A percentile compares a stretch with the other conserved stretches of the same genome.
phyloP scores from a whole-genome alignment of 495 filamentous ascomycete species.

The Aspergillus campestris region DNA sequence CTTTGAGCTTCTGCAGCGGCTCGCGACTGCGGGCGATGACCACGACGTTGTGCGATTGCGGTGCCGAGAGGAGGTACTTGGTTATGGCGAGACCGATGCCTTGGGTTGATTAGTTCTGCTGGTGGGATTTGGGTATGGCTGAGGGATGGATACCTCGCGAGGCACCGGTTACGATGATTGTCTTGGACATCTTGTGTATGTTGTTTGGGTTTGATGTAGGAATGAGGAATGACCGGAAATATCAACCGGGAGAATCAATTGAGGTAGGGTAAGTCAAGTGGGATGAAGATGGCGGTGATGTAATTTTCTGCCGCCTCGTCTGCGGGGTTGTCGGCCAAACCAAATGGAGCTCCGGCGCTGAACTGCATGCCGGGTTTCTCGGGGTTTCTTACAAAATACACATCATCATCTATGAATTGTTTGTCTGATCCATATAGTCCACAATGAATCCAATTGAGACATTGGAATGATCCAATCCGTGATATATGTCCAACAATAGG shows the following conservation, averaged over 20 bases:
- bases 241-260: neutral
- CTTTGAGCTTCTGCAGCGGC: conserved; percentile 58
- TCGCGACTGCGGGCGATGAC: conserved; percentile 62
- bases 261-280: no score
- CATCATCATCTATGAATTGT: no score
- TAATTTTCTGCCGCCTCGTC: no score
- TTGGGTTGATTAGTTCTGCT: conserved; percentile 7
- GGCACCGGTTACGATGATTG: conserved; percentile 56
- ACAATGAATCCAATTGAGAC: no score
- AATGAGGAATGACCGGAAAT: neutral
- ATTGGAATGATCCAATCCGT: no score
- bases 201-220: neutral
- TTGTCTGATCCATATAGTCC: no score
- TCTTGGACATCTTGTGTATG: conserved; percentile 29
- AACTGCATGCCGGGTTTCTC: no score
- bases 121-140: neutral
- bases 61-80: conserved; percentile 56
- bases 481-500: no score
- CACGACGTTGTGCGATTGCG: conserved; percentile 59
- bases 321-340: no score
- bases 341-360: no score
- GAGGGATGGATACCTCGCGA: conserved; percentile 40
- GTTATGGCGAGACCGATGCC: conserved; percentile 80
- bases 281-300: no score
- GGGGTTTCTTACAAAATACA: no score